phyloP scores from a whole-genome alignment of 495 filamentous ascomycete species.

The Penicillium antarcticum region DNA sequence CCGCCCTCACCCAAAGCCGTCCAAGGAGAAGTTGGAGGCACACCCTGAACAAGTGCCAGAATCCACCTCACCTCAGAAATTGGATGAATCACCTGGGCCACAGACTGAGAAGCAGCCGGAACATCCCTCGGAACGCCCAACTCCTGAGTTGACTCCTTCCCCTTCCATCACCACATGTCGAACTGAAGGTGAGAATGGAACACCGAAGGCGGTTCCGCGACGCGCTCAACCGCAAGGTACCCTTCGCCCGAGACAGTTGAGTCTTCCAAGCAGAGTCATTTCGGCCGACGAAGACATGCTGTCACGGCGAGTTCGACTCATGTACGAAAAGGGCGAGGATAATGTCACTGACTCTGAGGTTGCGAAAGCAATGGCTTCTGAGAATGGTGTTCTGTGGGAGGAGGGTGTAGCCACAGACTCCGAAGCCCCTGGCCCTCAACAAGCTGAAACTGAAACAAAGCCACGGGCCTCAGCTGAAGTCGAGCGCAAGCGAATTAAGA shows the following conservation, averaged over 20 bases:
- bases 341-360: slow-evolving; percentile 50
- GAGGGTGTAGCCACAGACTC: slow-evolving; percentile 46
- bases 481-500: slow-evolving; percentile 33
- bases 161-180: slow-evolving; percentile 7
- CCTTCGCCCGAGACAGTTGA: slow-evolving; percentile 34
- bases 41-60: slow-evolving; percentile 15
- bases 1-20: slow-evolving; percentile 10
- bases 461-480: slow-evolving; percentile 23
- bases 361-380: slow-evolving; percentile 42
- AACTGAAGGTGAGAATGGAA: slow-evolving; percentile 19
- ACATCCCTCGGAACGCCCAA: slow-evolving; percentile 1
- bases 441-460: slow-evolving; percentile 17
- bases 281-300: slow-evolving; percentile 82
- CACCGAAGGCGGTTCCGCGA: slow-evolving; percentile 38
- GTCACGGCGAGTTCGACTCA: slow-evolving; percentile 82
- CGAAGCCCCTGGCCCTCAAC: slow-evolving; percentile 25
- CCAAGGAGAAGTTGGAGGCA: slow-evolving; percentile 3
- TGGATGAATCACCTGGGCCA: background rate
- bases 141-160: background rate
- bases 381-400: slow-evolving; percentile 57
- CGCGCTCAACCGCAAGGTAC: slow-evolving; percentile 30
- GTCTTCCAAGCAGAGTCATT: slow-evolving; percentile 32
- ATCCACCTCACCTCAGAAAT: background rate
- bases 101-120: slow-evolving; percentile 1
- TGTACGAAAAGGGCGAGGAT: slow-evolving; percentile 78